These are phyloP conservation scores for Aspergillus eucalypticola DNA, from an alignment of 2,329 filamentous ascomycete genomes.

Conservation along the genomic window DNA sequence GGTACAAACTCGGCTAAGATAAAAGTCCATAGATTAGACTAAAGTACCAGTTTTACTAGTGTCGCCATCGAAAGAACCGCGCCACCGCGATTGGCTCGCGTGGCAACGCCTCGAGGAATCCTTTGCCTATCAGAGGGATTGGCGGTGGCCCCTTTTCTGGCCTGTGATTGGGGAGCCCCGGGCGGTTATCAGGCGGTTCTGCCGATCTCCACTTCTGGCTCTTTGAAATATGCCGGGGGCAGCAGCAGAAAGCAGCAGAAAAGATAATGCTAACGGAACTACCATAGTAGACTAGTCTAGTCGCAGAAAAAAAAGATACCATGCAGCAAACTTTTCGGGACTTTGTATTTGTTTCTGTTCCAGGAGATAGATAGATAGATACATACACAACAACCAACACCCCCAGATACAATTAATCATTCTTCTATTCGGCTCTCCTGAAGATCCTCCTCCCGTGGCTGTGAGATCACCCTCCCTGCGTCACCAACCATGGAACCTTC, in stretches of 20 bases:
- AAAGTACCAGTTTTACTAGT: not conserved
- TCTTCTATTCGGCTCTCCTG: not conserved
- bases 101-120: constrained; percentile 1
- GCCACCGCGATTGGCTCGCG: constrained; percentile 5
- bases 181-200: not conserved
- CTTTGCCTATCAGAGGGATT: not conserved
- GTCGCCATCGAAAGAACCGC: not conserved
- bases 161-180: not conserved
- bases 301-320: too few species aligned
- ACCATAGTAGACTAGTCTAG: too few species aligned
- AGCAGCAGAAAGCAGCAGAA: too few species aligned
- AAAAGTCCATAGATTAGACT: not conserved
- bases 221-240: too few species aligned
- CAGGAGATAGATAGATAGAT: too few species aligned
- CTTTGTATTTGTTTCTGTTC: too few species aligned
- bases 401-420: too few species aligned
- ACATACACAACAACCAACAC: too few species aligned
- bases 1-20: too few species aligned
- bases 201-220: too few species aligned
- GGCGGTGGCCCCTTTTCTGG: not conserved
- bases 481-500: constrained; percentile 3
- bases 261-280: too few species aligned
- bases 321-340: too few species aligned
- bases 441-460: not conserved
- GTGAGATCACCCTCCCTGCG: not conserved